Base-by-base conservation (phyloP, 2,329 filamentous ascomycete genomes). In the Fusarium globosum region DNA sequence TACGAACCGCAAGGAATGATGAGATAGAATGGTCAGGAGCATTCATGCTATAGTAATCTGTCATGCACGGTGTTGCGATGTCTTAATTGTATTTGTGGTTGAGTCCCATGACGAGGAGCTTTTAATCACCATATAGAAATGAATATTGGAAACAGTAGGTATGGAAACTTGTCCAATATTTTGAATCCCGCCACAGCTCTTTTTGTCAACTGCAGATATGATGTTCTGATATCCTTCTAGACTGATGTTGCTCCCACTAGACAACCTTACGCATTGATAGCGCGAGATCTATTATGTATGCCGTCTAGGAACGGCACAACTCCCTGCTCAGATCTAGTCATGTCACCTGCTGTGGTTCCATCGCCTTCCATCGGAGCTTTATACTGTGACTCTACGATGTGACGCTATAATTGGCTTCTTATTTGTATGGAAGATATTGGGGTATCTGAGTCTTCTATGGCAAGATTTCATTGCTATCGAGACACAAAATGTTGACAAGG, bases 401-500 rank as follows among this genome's bases (percentile, higher is more conserved):
- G 8, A 23, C 30, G 2, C n/a, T 7, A 52, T 6, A 10, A 6
- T 20, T 0, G 13, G 48, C 2, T 26, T 10, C 11, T 6, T 20
- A 15, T 8, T 18, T 6, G 2, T 4, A 36, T 3, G 7, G n/a
- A 52, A 35, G n/a, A 10, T 8, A 1, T 3, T 20, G 16, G 15
- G 16, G 4, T 23, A 11, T 23, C 16, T 5, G 21, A 35, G 6
- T 48, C 10, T 12, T 12, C 0, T 6, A 5, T 16, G 7, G 20
- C 13, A 28, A 28, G 45, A 28, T 11, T 28, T 21, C 6, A 15
- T 48, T 48, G 20, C 26, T 30, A 48, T 21, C 45, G 21, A 21
- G 13, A 21, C 13, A 33, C 33, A 6, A 23, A 7, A 18, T 14
- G 18, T 14, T 8, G 4, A n/a, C 5, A 46, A 28, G 4, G 16